Base-by-base conservation (phyloP, 345 rosid genomes). In the Hypericum perforatum region DNA sequence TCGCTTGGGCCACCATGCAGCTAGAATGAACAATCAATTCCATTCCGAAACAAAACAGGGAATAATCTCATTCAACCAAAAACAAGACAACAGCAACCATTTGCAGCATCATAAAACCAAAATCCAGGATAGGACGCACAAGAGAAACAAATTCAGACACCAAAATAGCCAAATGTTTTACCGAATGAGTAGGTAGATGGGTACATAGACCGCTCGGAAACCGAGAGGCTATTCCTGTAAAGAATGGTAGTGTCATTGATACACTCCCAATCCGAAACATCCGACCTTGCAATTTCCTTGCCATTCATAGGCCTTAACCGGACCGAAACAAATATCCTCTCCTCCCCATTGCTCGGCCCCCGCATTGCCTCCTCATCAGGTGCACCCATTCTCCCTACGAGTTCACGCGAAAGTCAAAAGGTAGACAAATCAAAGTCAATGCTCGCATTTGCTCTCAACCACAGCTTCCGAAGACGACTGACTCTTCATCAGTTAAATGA, bases 221-320 rank as follows among this genome's bases (percentile, higher is more conserved):
- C 71, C 9, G 88, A 77, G 64, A 85, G 85, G 62, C 68, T 83
- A 70, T 78, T 85, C 67, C 77, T 74, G 76, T 74, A 83, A 57
- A 88, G 58, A 52, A 92, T 58, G 9, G 91, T 85, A 62, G 63
- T 68, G 7, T 82, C 82, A 64, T 71, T 80, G 75, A 85, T 80
- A 62, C 94, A 88, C 70, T 88, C 96, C 96, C 98, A 88, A 69
- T 92, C 96, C 0, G 77, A 78, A n/a, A 76, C 78, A 40, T 88
- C 98, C 56, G 80, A 61, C 59, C 70, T 78, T 36, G 78, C 70
- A 64, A 60, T 75, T 68, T 92, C 98, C 76, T 77, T 92, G 64
- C 70, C 82, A 74, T 64, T 92, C 75, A 88, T 63, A 57, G 95
- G 98, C 75, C 98, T 69, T 64, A 92, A 49, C 50, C 96, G 86